Base-by-base conservation (phyloP, 2,329 filamentous ascomycete species). In the Macrophomina phaseolina region DNA sequence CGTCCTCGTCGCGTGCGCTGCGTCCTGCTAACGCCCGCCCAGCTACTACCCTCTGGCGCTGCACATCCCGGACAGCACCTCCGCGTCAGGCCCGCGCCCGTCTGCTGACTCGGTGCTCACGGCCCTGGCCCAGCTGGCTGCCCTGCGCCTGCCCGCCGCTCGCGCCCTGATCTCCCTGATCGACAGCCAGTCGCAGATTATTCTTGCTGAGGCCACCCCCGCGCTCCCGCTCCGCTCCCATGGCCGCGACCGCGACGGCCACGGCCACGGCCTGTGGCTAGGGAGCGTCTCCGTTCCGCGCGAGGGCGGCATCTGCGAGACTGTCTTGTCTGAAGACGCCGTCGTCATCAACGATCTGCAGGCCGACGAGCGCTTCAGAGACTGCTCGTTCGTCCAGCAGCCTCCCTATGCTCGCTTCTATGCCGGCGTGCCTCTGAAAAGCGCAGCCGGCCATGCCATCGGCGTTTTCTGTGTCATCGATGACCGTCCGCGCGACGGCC, bases 91-190 rank as follows among this genome's bases (percentile, higher is more conserved):
- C 14, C 68, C 76, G 28, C 71, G 63, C 36, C 58, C 66, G 4
- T 75, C 73, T 14, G 63, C 55, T 4, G 76, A 78, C 58, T 68
- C 75, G 11, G 76, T 76, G 34, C 68, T 79, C 68, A 76, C 75
- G 5, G 75, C 77, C 8, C 78, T 79, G 65, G 77, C 77, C 4
- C 77, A 79, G 53, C 63, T 79, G 45, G 77, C 75, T 5, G 76
- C 77, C n/a, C 70, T 79, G 18, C 76, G 76, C 14, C 70, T 79
- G 28, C 75, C 76, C 40, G 71, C 74, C 1, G 73, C 73, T 6
- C 70, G 77, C 52, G 76, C 75, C 52, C 66, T 78, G 36, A 76
- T 79, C 36, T 78, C 76, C 67, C 76, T 79, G 70, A 78, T 79
- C 71, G 77, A 78, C 67, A 70, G 75, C 28, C 71, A 69, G 36